Conservation (phyloP, 495 filamentous ascomycete species). For the Penicillium ochrochloron region DNA sequence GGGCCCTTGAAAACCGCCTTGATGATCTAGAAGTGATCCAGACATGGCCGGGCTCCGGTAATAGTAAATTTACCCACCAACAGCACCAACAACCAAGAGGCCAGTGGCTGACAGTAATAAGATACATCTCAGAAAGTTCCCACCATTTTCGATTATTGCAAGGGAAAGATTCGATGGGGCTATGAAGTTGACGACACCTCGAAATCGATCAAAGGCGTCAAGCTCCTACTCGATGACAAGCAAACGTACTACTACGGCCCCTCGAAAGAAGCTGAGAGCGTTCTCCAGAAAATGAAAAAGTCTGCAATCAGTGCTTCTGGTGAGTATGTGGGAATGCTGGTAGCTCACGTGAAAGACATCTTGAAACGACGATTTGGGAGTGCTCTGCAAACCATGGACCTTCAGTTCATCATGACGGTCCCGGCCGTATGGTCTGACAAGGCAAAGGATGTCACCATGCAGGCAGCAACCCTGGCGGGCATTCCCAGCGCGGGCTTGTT, state of each 20-base stretch:
- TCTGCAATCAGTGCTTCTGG: conserved; percentile 39
- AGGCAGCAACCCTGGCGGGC: conserved; percentile 53
- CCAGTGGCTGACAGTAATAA: conserved; percentile 9
- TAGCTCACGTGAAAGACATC: conserved; percentile 35
- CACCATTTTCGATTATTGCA: conserved; percentile 46
- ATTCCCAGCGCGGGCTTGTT: conserved; percentile 43
- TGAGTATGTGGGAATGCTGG: conserved; percentile 50
- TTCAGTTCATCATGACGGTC: conserved; percentile 54
- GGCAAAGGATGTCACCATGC: conserved; percentile 52
- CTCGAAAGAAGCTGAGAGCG: conserved; percentile 18
- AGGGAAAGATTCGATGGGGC: conserved; percentile 44
- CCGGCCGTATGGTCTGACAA: conserved; percentile 60
- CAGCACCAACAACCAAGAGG: neutral
- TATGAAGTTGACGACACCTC: conserved; percentile 39
- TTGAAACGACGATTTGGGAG: conserved; percentile 39
- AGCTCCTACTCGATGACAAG: conserved; percentile 42
- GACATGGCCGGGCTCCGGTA: conserved; percentile 37
- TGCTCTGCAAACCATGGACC: conserved; percentile 14
- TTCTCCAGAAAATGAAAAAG: conserved; percentile 31
- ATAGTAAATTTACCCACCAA: conserved; percentile 24
- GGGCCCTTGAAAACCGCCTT: conserved; percentile 28
- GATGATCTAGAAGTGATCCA: conserved; percentile 41
- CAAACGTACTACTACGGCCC: conserved; percentile 26
- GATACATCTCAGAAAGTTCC: conserved; percentile 53
- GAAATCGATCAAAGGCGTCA: conserved; percentile 39